Evolutionary conservation across 306 rosid species (phyloP).

Genomic region (Canavalia ensiformis): DNA sequence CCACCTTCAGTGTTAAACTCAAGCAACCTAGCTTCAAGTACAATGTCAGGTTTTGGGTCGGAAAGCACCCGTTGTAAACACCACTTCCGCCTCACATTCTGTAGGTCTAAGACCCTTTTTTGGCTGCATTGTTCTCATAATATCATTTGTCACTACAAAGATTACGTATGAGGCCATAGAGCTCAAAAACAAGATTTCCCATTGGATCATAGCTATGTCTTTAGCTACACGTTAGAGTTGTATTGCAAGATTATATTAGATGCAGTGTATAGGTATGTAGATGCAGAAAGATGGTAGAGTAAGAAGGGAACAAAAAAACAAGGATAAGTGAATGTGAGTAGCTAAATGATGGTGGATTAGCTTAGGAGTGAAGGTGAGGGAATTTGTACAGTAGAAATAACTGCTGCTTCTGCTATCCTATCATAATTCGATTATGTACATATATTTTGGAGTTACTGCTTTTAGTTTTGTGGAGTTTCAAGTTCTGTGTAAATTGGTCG

Average conservation of each 20-base stretch:
- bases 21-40: slow-evolving; percentile 70
- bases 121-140: slow-evolving; percentile 51
- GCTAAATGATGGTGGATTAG: slow-evolving; percentile 31
- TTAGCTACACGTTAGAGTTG: slow-evolving; percentile 27
- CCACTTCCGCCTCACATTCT: slow-evolving; percentile 59
- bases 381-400: slow-evolving; percentile 32
- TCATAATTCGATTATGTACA: slow-evolving; percentile 49
- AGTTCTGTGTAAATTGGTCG: background rate
- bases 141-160: slow-evolving; percentile 55
- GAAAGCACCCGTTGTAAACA: slow-evolving; percentile 62
- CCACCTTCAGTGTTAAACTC: slow-evolving; percentile 78
- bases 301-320: slow-evolving; percentile 23
- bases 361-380: slow-evolving; percentile 32
- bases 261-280: slow-evolving; percentile 46
- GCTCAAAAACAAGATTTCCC: background rate
- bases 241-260: slow-evolving; percentile 36
- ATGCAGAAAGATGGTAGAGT: slow-evolving; percentile 7
- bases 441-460: slow-evolving; percentile 41
- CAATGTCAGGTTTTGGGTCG: slow-evolving; percentile 59
- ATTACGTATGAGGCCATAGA: slow-evolving; percentile 45
- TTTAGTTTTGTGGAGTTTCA: background rate
- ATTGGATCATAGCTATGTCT: background rate
- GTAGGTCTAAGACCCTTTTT: slow-evolving; percentile 53
- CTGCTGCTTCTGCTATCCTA: slow-evolving; percentile 31
- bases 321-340: background rate